Conservation (phyloP, 352 stramenopile genomes). For the Globisporangium spiculum region DNA sequence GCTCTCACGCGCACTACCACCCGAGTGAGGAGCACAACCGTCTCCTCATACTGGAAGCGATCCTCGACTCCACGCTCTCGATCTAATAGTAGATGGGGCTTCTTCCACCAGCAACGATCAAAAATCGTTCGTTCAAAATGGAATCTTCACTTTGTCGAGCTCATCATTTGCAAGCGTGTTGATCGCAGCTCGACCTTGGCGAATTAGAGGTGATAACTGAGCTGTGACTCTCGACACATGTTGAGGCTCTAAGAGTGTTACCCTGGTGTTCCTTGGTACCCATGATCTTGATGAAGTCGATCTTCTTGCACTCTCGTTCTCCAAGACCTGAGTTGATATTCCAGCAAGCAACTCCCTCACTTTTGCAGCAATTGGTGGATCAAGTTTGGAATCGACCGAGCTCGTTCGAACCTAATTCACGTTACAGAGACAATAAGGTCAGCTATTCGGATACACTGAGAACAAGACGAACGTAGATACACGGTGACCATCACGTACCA, state of each 20-base stretch:
- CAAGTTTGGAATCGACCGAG: slow-evolving; percentile 17
- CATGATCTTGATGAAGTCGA: not conserved
- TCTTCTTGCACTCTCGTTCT: not conserved
- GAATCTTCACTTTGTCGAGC: slow-evolving; percentile 6
- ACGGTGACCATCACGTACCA: slow-evolving; percentile 18
- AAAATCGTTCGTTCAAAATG: not conserved
- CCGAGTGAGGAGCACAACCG: slow-evolving; percentile 21
- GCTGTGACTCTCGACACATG: not conserved
- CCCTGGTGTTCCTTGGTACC: not conserved
- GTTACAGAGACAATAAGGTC: not conserved
- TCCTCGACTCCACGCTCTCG: slow-evolving; percentile 35
- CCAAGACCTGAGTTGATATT: not conserved
- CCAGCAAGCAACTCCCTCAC: slow-evolving; percentile 24
- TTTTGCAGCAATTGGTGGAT: slow-evolving; percentile 25
- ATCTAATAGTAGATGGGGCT: slow-evolving; percentile 4
- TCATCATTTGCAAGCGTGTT: slow-evolving; percentile 7
- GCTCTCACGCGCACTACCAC: slow-evolving; percentile 4
- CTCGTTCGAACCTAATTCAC: slow-evolving; percentile 14
- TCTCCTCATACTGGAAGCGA: slow-evolving; percentile 49
- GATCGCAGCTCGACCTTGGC: slow-evolving; percentile 13
- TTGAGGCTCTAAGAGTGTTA: not conserved
- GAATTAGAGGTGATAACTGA: slow-evolving; percentile 28
- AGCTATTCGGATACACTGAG: not conserved
- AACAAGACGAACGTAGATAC: not conserved
- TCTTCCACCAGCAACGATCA: not conserved